A percentile compares a stretch with the other conserved stretches of the same genome.
These are phyloP conservation scores for Hirsutella minnesotensis DNA, from an alignment of 2,329 filamentous ascomycete species.

Conservation along the genomic window DNA sequence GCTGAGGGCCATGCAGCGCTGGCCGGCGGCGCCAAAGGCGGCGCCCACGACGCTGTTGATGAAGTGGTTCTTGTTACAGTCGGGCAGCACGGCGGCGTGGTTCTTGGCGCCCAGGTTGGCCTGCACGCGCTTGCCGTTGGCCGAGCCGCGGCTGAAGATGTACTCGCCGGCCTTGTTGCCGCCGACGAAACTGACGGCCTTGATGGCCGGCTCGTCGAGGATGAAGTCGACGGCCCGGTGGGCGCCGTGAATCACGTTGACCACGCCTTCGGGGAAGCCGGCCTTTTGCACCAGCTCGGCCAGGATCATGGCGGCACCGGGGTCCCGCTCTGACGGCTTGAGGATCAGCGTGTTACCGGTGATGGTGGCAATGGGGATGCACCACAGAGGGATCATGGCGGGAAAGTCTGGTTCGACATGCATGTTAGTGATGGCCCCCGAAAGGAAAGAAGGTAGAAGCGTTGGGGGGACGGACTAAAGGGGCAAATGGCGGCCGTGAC, in stretches of 20 bases:
- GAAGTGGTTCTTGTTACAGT: slow-evolving; percentile 85
- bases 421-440: background rate
- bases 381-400: slow-evolving; percentile 90
- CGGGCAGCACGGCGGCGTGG: slow-evolving; percentile 72
- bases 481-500: slow-evolving; percentile 78
- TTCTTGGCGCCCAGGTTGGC: slow-evolving; percentile 85
- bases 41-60: slow-evolving; percentile 75
- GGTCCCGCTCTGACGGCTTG: slow-evolving; percentile 79
- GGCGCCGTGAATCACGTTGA: slow-evolving; percentile 74
- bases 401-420: slow-evolving; percentile 53
- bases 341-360: slow-evolving; percentile 76
- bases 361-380: slow-evolving; percentile 71
- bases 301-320: slow-evolving; percentile 75
- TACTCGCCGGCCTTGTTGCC: slow-evolving; percentile 84
- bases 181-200: slow-evolving; percentile 78
- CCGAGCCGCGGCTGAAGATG: slow-evolving; percentile 67
- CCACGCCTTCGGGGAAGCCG: slow-evolving; percentile 68
- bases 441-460: background rate
- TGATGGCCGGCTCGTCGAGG: slow-evolving; percentile 73
- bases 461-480: slow-evolving; percentile 47
- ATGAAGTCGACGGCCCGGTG: slow-evolving; percentile 78
- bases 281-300: slow-evolving; percentile 70
- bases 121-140: slow-evolving; percentile 80
- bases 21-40: slow-evolving; percentile 74
- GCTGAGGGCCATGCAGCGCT: slow-evolving; percentile 78